phyloP scores from a whole-genome alignment of 176 grass and related monocot genomes.

The Musa schizocarpa region DNA sequence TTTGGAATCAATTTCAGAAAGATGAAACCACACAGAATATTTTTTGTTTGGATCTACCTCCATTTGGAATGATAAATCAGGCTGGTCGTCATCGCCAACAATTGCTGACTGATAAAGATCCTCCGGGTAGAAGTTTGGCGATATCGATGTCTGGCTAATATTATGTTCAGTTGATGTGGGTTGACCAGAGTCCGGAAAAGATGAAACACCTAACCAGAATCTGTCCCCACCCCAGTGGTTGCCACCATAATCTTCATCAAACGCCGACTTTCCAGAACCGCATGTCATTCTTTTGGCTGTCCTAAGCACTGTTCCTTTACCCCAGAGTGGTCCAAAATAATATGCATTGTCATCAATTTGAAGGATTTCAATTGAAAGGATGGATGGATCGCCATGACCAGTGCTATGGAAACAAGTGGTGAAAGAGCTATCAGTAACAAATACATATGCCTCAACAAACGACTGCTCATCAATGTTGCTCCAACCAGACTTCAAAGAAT shows the following conservation, averaged over 20 bases:
- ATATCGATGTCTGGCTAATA: conserved; percentile 63
- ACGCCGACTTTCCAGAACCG: conserved; percentile 74
- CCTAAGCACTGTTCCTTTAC: conserved; percentile 50
- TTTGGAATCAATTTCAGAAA: conserved; percentile 76
- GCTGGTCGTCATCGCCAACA: conserved; percentile 57
- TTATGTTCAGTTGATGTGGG: conserved; percentile 76
- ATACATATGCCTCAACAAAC: conserved; percentile 70
- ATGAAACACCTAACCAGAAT: conserved; percentile 67
- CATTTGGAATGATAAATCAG: conserved; percentile 67
- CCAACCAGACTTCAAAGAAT: conserved; percentile 76
- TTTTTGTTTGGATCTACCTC: conserved; percentile 93
- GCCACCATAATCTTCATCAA: conserved; percentile 84
- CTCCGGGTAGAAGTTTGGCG: conserved; percentile 84
- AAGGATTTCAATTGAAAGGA: conserved; percentile 94
- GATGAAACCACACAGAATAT: conserved; percentile 96
- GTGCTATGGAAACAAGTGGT: conserved; percentile 95
- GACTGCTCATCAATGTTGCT: conserved; percentile 72
- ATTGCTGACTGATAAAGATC: conserved; percentile 78
- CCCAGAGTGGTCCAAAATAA: conserved; percentile 47
- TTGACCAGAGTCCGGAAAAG: conserved; percentile 57
- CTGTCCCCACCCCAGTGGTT: conserved; percentile 74
- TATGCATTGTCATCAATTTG: conserved; percentile 84
- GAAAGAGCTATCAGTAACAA: conserved; percentile 47
- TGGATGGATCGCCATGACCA: conserved; percentile 87
- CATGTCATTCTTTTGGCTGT: conserved; percentile 79